Evolutionary conservation across 108 stramenopile species (phyloP).

Genomic region (Skeletonema grethae): DNA sequence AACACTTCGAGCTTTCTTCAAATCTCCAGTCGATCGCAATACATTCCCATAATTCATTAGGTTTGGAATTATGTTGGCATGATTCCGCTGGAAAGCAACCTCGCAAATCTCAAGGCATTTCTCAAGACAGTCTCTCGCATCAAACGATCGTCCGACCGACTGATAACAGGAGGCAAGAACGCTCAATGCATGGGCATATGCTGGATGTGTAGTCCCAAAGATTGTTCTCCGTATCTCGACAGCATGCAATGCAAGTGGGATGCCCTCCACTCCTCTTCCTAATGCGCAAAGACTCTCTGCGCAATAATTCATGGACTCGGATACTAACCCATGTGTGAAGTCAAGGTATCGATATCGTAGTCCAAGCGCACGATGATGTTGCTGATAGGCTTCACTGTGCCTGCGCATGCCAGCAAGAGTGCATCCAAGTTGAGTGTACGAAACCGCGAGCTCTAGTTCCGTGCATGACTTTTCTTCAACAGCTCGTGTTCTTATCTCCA

Average conservation of each 20-base stretch:
- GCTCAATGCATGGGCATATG: constrained; percentile 51
- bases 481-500: constrained; percentile 45
- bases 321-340: constrained; percentile 49
- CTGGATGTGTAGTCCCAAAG: constrained; percentile 50
- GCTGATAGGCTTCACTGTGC: constrained; percentile 41
- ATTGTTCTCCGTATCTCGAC: constrained; percentile 46
- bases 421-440: constrained; percentile 53
- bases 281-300: constrained; percentile 52
- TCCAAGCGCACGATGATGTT: constrained; percentile 40
- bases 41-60: constrained; percentile 55
- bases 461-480: constrained; percentile 50
- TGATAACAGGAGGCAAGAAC: constrained; percentile 52
- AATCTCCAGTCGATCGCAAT: constrained; percentile 43
- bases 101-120: constrained; percentile 51
- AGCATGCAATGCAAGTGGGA: constrained; percentile 50
- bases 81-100: constrained; percentile 50
- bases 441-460: constrained; percentile 52
- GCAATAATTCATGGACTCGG: constrained; percentile 54
- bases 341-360: constrained; percentile 49
- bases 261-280: constrained; percentile 47
- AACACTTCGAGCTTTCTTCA: constrained; percentile 34
- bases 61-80: constrained; percentile 55
- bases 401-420: constrained; percentile 45
- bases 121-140: constrained; percentile 51
- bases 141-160: constrained; percentile 45